phyloP scores from a whole-genome alignment of 257 asterid species.

The Echium plantagineum region DNA sequence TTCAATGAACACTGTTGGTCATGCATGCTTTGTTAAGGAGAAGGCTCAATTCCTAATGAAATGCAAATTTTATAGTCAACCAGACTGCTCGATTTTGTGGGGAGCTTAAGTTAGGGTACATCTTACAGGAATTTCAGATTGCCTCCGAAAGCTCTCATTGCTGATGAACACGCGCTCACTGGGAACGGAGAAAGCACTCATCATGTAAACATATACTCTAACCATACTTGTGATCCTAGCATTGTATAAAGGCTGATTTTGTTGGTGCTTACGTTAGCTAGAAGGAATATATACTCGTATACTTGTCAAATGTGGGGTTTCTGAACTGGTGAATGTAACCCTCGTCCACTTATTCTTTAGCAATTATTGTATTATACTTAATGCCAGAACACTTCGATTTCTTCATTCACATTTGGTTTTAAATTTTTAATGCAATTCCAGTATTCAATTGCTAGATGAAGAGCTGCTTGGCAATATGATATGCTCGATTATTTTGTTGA shows the following conservation, averaged over 20 bases:
- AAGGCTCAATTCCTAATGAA: conserved; percentile 1
- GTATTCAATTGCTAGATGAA: too few relatives aligned
- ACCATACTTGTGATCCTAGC: not conserved
- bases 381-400: too few relatives aligned
- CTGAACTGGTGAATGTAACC: too few relatives aligned
- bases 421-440: too few relatives aligned
- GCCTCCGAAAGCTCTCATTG: not conserved
- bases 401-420: too few relatives aligned
- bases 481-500: too few relatives aligned
- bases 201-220: not conserved
- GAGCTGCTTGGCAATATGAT: too few relatives aligned
- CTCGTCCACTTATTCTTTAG: not conserved
- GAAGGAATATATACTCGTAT: not conserved
- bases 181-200: not conserved
- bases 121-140: conserved; percentile 35
- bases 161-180: conserved; percentile 17
- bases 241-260: not conserved
- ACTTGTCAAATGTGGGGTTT: not conserved
- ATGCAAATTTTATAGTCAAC: conserved; percentile 1
- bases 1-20: conserved; percentile 1
- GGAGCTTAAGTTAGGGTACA: not conserved
- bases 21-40: conserved; percentile 2
- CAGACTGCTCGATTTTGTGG: not conserved
- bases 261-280: not conserved
- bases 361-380: not conserved